Evolutionary conservation across 2,329 filamentous ascomycete species (phyloP), one percentile per base, ranked within the genome.

Genomic region (Fusarium solani-melongenae): DNA sequence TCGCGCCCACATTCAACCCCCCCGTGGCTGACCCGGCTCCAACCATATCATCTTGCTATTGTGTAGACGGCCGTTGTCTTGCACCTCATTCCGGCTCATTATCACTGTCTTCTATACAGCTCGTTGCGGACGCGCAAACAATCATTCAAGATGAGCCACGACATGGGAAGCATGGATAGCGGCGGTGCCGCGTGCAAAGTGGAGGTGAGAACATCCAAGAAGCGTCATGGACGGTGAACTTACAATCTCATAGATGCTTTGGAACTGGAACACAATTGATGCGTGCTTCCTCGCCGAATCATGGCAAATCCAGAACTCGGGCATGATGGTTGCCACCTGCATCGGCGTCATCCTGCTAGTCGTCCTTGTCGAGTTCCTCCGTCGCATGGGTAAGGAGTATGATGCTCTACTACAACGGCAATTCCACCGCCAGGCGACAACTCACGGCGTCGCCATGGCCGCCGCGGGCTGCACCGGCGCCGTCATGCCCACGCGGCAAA

Each of bases 321-420:
- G 88, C 81, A 92, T 92, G 87, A 95, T 96, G 81, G 93, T 92
- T 36, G 93, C 92, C 34, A 92, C 91, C 41, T 96, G 94, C 83
- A 91, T 96, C 77, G 93, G 93, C 68, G 90, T 94, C 20, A 86
- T 94, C 62, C 84, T 92, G 6, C 90, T 96, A 36, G 92, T 93
- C 69, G 86, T 95, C 51, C 79, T 84, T 5, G 90, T 96, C 73
- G 93, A 96, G 79, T 85, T 91, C 69, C 86, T 95, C 27, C 92
- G 93, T 29, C 91, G 93, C n/a, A 76, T 89, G 22, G 87, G 88
- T 70, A 91, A 91, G 71, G 92, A 94, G 80, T 95, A 93, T 80
- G 93, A 96, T 79, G 86, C 87, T 33, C 88, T 89, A 70, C 86
- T 94, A 24, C 80, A 91, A 51, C 87, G 88, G 20, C 86, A 88